phyloP scores from a whole-genome alignment of 306 rosid species.

The Trifolium fragiferum region DNA sequence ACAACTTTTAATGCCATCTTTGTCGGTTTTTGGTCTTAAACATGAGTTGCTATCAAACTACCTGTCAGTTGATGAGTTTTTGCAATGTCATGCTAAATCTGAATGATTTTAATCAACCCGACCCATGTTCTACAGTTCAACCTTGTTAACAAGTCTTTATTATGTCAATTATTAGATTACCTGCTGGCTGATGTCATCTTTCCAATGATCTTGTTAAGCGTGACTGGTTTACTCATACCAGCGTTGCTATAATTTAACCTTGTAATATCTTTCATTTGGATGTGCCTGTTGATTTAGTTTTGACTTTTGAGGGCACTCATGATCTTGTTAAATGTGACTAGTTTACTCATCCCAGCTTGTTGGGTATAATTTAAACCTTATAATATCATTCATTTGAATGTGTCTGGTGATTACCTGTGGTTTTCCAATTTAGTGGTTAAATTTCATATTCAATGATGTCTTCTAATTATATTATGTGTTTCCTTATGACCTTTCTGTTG shows the following conservation, averaged over 20 bases:
- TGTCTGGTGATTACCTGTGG: slow-evolving; percentile 21
- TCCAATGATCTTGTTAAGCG: neutral
- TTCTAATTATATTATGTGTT: slow-evolving; percentile 1
- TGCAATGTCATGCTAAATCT: neutral
- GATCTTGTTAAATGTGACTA: slow-evolving; percentile 12
- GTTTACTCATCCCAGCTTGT: slow-evolving; percentile 14
- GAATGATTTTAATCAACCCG: neutral
- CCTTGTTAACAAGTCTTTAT: neutral
- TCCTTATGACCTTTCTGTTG: slow-evolving; percentile 6
- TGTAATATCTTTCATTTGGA: slow-evolving; percentile 28
- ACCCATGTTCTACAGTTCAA: neutral
- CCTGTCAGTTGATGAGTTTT: slow-evolving; percentile 1
- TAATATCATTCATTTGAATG: slow-evolving; percentile 25
- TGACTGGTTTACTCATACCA: too few species aligned
- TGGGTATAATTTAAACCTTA: slow-evolving; percentile 10
- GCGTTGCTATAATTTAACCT: too few species aligned
- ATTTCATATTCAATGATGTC: neutral
- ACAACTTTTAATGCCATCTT: neutral
- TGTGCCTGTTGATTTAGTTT: slow-evolving; percentile 4
- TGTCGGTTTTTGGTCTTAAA: neutral
- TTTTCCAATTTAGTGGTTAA: neutral
- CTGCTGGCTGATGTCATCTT: neutral
- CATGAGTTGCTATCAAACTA: slow-evolving; percentile 15
- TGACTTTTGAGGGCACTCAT: neutral
- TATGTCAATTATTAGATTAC: neutral